Evolutionary conservation across 1,284 basidiomycete species (phyloP), one percentile per base, ranked within the genome.

Genomic region (Austroboletus niveus): DNA sequence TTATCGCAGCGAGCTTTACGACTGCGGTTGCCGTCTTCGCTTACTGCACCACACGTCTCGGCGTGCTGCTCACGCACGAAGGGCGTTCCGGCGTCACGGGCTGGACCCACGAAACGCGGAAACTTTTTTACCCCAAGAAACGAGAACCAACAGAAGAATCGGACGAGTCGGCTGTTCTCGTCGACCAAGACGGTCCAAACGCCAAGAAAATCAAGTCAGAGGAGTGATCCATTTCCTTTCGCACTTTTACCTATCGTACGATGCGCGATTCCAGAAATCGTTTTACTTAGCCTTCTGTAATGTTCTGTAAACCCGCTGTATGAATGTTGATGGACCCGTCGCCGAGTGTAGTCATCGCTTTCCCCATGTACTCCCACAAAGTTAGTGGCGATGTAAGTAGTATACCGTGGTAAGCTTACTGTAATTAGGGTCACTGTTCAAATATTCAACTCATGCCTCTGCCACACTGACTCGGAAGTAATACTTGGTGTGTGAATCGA

Each of bases 51-150:
- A 59, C 64, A 47, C 69, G 74, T 31, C 63, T 75, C 35, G 54
- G 65, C 2, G 42, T 66, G 27, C 61, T 71, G 12, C 49, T 73
- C 15, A 60, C 64, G 27, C 47, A 60, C 32, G 63, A 65, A 29
- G 77, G 76, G 7, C 55, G 59, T 12, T 62, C 66, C 35, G 75
- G 73, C 8, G 52, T 75, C 48, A 47, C 56, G 12, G 57, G 56
- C 27, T 78, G 75, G 75, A 63, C 58, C 8, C 48, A 57, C 15
- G 73, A 79, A 58, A 68, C 67, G 6, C 69, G 42, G 11, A 53
- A 52, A 38, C 62, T 54, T 34, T 56, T 66, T 15, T 57, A 46
- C 32, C 8, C 38, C 5, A 59, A 39, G 38, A 53, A 6, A 35
- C 59, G 47, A 29, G 66, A 68, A 47, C 30, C 52, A 6, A 50